phyloP scores from a whole-genome alignment of 257 asterid species.

The Handroanthus guayacan region DNA sequence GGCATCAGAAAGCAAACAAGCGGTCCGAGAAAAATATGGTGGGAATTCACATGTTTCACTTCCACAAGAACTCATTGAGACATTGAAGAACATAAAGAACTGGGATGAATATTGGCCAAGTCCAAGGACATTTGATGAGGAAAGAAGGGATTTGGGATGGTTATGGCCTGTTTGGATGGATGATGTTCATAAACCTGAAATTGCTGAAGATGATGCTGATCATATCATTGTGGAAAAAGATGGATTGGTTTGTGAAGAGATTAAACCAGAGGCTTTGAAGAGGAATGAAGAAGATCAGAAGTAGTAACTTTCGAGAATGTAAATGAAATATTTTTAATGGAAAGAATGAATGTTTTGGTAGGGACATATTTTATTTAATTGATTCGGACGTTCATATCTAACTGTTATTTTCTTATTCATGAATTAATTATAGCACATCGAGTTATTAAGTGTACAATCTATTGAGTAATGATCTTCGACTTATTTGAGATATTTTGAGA shows the following conservation, averaged over 20 bases:
- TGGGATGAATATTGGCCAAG: constrained; percentile 47
- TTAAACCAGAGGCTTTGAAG: not conserved
- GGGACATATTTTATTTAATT: too few relatives aligned
- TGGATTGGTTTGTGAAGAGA: not conserved
- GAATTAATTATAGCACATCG: too few relatives aligned
- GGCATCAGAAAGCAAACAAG: constrained; percentile 11
- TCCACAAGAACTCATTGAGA: constrained; percentile 34
- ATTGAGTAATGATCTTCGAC: too few relatives aligned
- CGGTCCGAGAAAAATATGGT: not conserved
- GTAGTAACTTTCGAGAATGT: not conserved
- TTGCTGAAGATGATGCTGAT: not conserved
- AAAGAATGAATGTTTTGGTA: not conserved
- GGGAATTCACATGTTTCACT: constrained; percentile 12
- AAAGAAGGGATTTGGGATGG: constrained; percentile 33
- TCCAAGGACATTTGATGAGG: constrained; percentile 42
- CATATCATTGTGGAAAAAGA: not conserved
- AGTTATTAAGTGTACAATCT: not conserved
- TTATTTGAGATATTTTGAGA: too few relatives aligned
- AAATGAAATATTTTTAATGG: not conserved
- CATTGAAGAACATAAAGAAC: constrained; percentile 35
- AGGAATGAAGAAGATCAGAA: not conserved
- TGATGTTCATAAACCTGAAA: not conserved
- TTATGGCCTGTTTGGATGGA: constrained; percentile 25
- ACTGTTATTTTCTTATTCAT: too few relatives aligned
- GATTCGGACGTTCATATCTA: too few relatives aligned